Percentiles rank a stretch among this genome's conserved stretches.
These are phyloP conservation scores for Colletotrichum trifolii DNA, from an alignment of 2,329 filamentous ascomycete genomes.

Conservation along the genomic window DNA sequence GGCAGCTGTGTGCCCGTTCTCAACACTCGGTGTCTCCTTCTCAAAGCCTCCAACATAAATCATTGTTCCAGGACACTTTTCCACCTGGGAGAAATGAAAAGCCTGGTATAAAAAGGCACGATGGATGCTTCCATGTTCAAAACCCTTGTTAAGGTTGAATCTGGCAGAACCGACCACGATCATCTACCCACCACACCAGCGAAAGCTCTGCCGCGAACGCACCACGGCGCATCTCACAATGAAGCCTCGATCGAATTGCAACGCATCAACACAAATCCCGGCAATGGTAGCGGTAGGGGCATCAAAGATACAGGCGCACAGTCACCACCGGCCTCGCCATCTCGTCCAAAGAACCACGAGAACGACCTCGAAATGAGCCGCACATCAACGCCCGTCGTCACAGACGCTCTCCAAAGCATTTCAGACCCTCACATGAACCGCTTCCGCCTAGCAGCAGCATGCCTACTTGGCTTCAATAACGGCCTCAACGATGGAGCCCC, in stretches of 20 bases:
- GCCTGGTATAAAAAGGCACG: background rate
- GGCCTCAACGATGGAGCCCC: conserved; percentile 81
- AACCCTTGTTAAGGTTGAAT: conserved; percentile 47
- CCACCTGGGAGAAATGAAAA: no score
- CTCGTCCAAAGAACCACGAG: conserved; percentile 4
- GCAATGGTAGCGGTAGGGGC: background rate
- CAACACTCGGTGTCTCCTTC: background rate
- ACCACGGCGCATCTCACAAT: conserved; percentile 50
- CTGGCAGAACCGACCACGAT: conserved; percentile 38
- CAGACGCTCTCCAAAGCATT: conserved; percentile 65
- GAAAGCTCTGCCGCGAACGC: conserved; percentile 51
- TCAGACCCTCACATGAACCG: conserved; percentile 75
- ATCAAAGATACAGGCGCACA: background rate
- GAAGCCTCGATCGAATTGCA: conserved; percentile 45
- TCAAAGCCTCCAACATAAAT: background rate
- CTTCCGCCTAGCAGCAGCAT: conserved; percentile 73
- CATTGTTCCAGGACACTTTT: no score
- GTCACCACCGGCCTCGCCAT: conserved; percentile 10
- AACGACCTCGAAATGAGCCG: conserved; percentile 64
- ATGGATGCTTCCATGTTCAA: conserved; percentile 49
- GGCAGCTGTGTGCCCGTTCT: no score
- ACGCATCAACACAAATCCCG: conserved; percentile 34
- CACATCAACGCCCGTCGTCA: conserved; percentile 58
- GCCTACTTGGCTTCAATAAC: conserved; percentile 73
- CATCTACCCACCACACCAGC: conserved; percentile 44